Evolutionary conservation across 2,329 filamentous ascomycete species (phyloP).

Genomic region (Fusarium tuaranense): DNA sequence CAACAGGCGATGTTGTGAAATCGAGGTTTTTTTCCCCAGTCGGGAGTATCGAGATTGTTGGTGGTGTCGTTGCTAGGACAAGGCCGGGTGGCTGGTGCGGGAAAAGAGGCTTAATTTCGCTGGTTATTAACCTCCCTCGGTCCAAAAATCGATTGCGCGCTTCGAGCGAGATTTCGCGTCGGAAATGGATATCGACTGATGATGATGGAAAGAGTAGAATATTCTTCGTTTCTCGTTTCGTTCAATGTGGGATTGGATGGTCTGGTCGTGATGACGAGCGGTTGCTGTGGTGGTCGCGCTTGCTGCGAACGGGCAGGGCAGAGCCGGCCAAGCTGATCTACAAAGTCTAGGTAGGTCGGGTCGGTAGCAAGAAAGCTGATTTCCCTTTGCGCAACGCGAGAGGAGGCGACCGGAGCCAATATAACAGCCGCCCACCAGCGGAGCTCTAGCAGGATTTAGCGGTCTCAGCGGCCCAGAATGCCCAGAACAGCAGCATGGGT

Average conservation of each 20-base stretch:
- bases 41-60: slow-evolving; percentile 32
- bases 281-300: slow-evolving; percentile 8
- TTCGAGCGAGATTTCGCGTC: background rate
- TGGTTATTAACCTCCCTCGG: slow-evolving; percentile 25
- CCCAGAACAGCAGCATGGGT: slow-evolving; percentile 20
- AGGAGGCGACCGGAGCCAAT: slow-evolving; percentile 38
- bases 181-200: background rate
- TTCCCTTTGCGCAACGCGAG: slow-evolving; percentile 21
- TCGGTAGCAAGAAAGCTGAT: slow-evolving; percentile 27
- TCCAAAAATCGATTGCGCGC: background rate
- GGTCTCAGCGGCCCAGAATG: slow-evolving; percentile 35
- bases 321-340: slow-evolving; percentile 11
- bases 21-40: slow-evolving; percentile 33
- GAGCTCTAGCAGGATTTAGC: slow-evolving; percentile 35
- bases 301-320: slow-evolving; percentile 4
- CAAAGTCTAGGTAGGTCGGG: background rate
- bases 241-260: background rate
- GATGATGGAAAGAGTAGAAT: background rate
- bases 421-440: slow-evolving; percentile 28
- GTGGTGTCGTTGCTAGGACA: slow-evolving; percentile 37
- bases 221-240: background rate
- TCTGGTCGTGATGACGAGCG: slow-evolving; percentile 17
- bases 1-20: slow-evolving; percentile 25
- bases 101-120: slow-evolving; percentile 37
- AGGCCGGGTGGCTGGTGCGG: slow-evolving; percentile 38